These are phyloP conservation scores for Sporobolomyces pararoseus DNA, from an alignment of 768 basidiomycete genomes.

Conservation along the genomic window DNA sequence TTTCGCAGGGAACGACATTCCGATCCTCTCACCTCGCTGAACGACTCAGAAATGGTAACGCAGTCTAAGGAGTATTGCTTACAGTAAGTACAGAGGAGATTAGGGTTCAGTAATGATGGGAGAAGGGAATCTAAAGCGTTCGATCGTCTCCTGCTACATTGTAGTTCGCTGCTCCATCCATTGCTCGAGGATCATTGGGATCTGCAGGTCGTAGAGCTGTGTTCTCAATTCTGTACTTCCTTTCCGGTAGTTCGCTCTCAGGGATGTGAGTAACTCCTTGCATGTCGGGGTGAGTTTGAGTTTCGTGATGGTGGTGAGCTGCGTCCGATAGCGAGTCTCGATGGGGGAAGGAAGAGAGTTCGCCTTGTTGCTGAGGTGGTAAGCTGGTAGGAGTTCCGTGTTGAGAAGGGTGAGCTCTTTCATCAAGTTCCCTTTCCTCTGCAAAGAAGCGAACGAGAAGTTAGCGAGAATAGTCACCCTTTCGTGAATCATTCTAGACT, in stretches of 20 bases:
- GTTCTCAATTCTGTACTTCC: slow-evolving; percentile 13
- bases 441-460: neutral
- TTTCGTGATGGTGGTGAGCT: neutral
- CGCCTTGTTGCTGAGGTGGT: neutral
- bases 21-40: no score
- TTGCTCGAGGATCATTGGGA: slow-evolving; percentile 25
- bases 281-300: slow-evolving; percentile 17
- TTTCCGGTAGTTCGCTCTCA: slow-evolving; percentile 16
- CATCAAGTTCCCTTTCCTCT: slow-evolving; percentile 18
- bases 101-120: neutral
- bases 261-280: slow-evolving; percentile 25
- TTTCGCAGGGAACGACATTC: no score
- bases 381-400: slow-evolving; percentile 12
- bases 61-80: no score
- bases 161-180: slow-evolving; percentile 24
- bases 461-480: neutral
- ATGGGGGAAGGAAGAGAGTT: slow-evolving; percentile 21
- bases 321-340: slow-evolving; percentile 23
- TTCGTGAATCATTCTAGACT: neutral
- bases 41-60: no score
- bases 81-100: no score
- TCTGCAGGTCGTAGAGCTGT: slow-evolving; percentile 18
- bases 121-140: neutral
- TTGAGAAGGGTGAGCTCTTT: slow-evolving; percentile 5
- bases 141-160: slow-evolving; percentile 24